These are phyloP conservation scores for Alternaria incomplexa DNA, from an alignment of 2,329 filamentous ascomycete species.

Conservation along the genomic window DNA sequence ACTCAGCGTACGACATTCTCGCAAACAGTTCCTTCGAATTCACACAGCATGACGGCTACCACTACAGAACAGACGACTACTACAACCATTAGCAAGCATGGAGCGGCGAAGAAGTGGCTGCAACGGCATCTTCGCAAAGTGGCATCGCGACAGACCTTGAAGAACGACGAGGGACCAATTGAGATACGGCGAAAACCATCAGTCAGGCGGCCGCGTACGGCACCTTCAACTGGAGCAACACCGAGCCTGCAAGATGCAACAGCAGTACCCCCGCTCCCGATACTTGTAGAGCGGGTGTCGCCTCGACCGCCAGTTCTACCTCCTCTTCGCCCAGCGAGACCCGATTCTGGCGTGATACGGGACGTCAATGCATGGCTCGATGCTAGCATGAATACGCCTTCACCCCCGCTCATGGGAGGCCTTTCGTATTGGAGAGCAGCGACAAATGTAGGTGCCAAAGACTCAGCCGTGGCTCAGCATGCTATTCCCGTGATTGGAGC, in stretches of 20 bases:
- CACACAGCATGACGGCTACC: constrained; percentile 26
- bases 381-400: constrained; percentile 31
- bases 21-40: constrained; percentile 10
- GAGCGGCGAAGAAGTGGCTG: constrained; percentile 33
- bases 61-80: constrained; percentile 23
- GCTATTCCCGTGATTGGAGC: constrained; percentile 33
- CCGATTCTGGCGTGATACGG: constrained; percentile 32
- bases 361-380: constrained; percentile 45
- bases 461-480: constrained; percentile 29
- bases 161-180: neutral
- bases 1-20: constrained; percentile 21
- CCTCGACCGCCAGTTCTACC: constrained; percentile 14
- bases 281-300: constrained; percentile 13
- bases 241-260: neutral
- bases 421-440: constrained; percentile 41
- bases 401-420: constrained; percentile 42
- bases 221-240: constrained; percentile 20
- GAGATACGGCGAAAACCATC: constrained; percentile 12
- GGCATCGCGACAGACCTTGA: constrained; percentile 18
- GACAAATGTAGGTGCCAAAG: constrained; percentile 5
- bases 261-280: constrained; percentile 8
- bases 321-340: constrained; percentile 31
- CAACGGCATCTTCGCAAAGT: constrained; percentile 31
- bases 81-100: constrained; percentile 16
- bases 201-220: constrained; percentile 33